A percentile compares a stretch with the other conserved stretches of the same genome.
These are phyloP conservation scores for Chimonanthus praecox DNA, from an alignment of 164 flowering plant species.

Conservation along the genomic window DNA sequence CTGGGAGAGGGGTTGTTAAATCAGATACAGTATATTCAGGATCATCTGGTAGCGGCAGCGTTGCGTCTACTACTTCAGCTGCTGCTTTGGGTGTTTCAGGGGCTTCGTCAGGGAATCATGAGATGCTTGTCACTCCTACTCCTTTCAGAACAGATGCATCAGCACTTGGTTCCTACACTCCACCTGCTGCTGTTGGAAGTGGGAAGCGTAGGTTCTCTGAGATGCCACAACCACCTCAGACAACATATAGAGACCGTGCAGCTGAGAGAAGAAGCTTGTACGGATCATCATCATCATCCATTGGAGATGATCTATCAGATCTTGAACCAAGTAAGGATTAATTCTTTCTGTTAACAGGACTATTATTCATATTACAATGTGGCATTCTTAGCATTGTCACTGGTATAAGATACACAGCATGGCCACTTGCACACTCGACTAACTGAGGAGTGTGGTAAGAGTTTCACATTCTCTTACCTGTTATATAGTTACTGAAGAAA, in stretches of 20 bases:
- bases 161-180: slow-evolving; percentile 72
- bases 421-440: too few relatives aligned
- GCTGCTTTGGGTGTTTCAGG: slow-evolving; percentile 15
- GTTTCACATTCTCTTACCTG: too few relatives aligned
- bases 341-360: slow-evolving; percentile 9
- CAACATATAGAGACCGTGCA: slow-evolving; percentile 87
- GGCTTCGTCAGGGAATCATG: slow-evolving; percentile 32
- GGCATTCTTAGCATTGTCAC: neutral
- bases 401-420: slow-evolving; percentile 8
- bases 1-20: slow-evolving; percentile 67
- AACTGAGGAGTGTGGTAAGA: too few relatives aligned
- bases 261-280: slow-evolving; percentile 96
- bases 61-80: slow-evolving; percentile 21
- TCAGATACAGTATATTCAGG: slow-evolving; percentile 54
- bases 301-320: slow-evolving; percentile 47
- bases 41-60: slow-evolving; percentile 19
- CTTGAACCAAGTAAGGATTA: slow-evolving; percentile 72
- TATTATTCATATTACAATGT: neutral
- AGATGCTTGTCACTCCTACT: slow-evolving; percentile 26
- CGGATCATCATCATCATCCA: slow-evolving; percentile 62
- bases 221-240: slow-evolving; percentile 61
- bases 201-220: slow-evolving; percentile 95
- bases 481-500: too few relatives aligned
- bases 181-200: slow-evolving; percentile 52
- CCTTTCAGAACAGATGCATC: slow-evolving; percentile 86